Evolutionary conservation across 306 rosid species (phyloP).

Genomic region (Begonia loranthoides): DNA sequence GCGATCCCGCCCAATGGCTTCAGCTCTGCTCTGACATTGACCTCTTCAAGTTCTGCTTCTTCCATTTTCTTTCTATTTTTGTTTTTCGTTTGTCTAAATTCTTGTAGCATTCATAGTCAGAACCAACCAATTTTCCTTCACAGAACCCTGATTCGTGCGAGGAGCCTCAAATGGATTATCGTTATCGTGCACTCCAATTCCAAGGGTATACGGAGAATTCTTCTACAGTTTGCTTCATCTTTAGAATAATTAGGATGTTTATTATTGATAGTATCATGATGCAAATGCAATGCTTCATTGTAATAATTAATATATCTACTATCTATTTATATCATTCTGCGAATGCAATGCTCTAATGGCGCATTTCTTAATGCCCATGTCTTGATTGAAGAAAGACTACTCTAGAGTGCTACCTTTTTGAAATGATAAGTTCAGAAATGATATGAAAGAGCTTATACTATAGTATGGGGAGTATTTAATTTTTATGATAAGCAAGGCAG

Average conservation of each 20-base stretch:
- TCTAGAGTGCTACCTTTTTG: not conserved
- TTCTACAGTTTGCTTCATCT: too few species aligned
- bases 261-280: too few species aligned
- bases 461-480: too few species aligned
- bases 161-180: constrained; percentile 52
- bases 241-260: too few species aligned
- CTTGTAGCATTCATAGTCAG: not conserved
- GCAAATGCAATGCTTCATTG: too few species aligned
- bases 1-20: constrained; percentile 84
- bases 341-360: constrained; percentile 2
- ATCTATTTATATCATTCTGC: too few species aligned
- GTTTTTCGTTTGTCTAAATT: not conserved
- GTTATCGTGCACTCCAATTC: constrained; percentile 45
- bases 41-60: constrained; percentile 33
- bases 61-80: not conserved
- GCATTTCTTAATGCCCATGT: not conserved
- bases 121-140: not conserved
- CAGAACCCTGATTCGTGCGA: constrained; percentile 48
- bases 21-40: constrained; percentile 88
- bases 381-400: not conserved
- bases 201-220: constrained; percentile 16
- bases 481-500: too few species aligned
- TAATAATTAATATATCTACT: too few species aligned
- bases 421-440: constrained; percentile 3
- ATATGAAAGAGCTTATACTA: not conserved